phyloP scores from a whole-genome alignment of 2,329 filamentous ascomycete genomes.

The Aureobasidium sp. region DNA sequence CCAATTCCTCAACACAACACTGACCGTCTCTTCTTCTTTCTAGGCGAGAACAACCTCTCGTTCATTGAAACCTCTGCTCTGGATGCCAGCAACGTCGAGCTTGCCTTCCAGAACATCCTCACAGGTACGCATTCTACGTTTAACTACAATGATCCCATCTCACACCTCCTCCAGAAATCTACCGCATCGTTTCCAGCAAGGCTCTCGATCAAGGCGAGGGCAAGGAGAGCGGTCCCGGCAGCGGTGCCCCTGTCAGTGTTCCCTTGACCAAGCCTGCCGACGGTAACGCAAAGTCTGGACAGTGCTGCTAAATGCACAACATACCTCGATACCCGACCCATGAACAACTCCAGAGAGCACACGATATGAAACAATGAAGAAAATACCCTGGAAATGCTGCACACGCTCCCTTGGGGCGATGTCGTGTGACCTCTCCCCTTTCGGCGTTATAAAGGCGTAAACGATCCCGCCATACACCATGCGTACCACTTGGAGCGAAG shows the following conservation, averaged over 20 bases:
- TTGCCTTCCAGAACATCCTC: conserved; percentile 98
- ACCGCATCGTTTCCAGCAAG: conserved; percentile 95
- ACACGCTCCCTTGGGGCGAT: not conserved
- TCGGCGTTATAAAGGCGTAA: conserved; percentile 8
- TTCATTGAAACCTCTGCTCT: conserved; percentile 99
- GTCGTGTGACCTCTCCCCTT: conserved; percentile 1
- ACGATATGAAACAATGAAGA: conserved; percentile 9
- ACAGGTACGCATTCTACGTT: conserved; percentile 57
- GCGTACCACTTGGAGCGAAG: not conserved
- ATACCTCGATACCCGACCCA: not conserved
- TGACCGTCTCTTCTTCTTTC: not conserved
- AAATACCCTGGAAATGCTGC: conserved; percentile 4
- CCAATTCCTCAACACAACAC: not conserved
- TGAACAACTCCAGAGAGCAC: conserved; percentile 23
- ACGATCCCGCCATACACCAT: not conserved
- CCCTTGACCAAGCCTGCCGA: conserved; percentile 81
- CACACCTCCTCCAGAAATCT: conserved; percentile 66
- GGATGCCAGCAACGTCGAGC: conserved; percentile 97
- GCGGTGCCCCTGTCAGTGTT: conserved; percentile 71
- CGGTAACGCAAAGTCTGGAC: conserved; percentile 68
- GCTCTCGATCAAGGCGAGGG: conserved; percentile 84
- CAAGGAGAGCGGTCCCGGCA: conserved; percentile 59
- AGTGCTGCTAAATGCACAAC: conserved; percentile 60
- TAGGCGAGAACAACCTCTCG: conserved; percentile 94
- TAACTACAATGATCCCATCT: not conserved